Percentiles rank a stretch among this genome's conserved stretches.
These are phyloP conservation scores for Erythrophleum ivorense DNA, from an alignment of 331 rosid species.

Conservation along the genomic window DNA sequence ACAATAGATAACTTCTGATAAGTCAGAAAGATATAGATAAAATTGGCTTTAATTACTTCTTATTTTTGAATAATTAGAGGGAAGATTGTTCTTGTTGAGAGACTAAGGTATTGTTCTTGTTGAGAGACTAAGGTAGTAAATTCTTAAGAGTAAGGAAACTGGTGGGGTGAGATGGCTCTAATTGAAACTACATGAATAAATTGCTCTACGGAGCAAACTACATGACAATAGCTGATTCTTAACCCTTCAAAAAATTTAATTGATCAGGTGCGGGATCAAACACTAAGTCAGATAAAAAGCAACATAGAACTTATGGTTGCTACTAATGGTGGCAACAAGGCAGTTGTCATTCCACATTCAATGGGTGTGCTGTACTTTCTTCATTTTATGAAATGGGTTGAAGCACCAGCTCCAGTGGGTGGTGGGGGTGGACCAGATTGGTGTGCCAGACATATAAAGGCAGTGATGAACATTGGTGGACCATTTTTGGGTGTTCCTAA, in stretches of 20 bases:
- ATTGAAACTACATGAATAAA: not conserved
- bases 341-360: conserved; percentile 94
- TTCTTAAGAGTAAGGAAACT: not conserved
- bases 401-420: conserved; percentile 91
- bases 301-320: conserved; percentile 88
- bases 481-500: conserved; percentile 97
- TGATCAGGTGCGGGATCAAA: conserved; percentile 83
- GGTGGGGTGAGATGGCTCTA: not conserved
- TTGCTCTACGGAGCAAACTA: not conserved
- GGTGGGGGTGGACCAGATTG: conserved; percentile 98
- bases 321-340: conserved; percentile 87
- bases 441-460: conserved; percentile 92
- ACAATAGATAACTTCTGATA: not conserved
- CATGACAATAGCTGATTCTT: not conserved
- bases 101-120: not conserved
- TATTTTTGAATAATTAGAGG: not conserved
- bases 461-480: conserved; percentile 88
- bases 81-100: not conserved
- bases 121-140: not conserved
- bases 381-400: conserved; percentile 99
- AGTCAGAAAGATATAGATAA: not conserved
- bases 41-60: not conserved
- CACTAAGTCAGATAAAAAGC: conserved; percentile 90
- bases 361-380: conserved; percentile 96
- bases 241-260: not conserved